A percentile compares a stretch with the other conserved stretches of the same genome.
Evolutionary conservation across 345 rosid genomes (phyloP).

Genomic region (Kernera saxatilis): DNA sequence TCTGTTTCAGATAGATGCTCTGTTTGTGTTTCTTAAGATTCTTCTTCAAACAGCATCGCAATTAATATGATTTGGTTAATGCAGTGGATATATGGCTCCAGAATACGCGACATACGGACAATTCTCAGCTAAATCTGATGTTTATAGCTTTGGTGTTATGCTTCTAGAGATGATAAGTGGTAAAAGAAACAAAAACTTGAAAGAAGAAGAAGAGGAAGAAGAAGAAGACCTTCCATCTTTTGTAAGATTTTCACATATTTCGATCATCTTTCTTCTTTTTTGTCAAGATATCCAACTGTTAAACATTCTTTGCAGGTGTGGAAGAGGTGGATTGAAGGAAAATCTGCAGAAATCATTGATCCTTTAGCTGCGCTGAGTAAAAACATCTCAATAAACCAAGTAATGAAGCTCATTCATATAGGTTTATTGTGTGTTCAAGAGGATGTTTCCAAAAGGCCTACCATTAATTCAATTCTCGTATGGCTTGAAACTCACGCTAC

Average conservation of each 20-base stretch:
- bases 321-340: not conserved
- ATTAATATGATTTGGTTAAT: not conserved
- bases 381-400: not conserved
- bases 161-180: too few relatives aligned
- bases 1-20: not conserved
- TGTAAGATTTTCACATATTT: too few relatives aligned
- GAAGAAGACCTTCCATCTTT: too few relatives aligned
- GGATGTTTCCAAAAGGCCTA: slow-evolving; percentile 23
- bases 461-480: slow-evolving; percentile 24
- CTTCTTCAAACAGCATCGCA: too few relatives aligned
- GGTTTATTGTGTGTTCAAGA: slow-evolving; percentile 40
- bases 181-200: not conserved
- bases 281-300: not conserved
- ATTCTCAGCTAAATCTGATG: too few relatives aligned
- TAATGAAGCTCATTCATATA: slow-evolving; percentile 40
- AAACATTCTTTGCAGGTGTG: not conserved
- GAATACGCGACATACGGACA: not conserved
- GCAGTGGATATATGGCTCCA: too few relatives aligned
- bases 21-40: not conserved
- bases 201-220: slow-evolving; percentile 4
- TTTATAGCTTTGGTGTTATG: too few relatives aligned
- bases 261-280: not conserved
- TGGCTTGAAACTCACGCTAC: slow-evolving; percentile 37
- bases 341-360: not conserved
- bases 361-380: not conserved